Base-by-base conservation (phyloP, 2,329 filamentous ascomycete species). In the Zymoseptoria ardabiliae region DNA sequence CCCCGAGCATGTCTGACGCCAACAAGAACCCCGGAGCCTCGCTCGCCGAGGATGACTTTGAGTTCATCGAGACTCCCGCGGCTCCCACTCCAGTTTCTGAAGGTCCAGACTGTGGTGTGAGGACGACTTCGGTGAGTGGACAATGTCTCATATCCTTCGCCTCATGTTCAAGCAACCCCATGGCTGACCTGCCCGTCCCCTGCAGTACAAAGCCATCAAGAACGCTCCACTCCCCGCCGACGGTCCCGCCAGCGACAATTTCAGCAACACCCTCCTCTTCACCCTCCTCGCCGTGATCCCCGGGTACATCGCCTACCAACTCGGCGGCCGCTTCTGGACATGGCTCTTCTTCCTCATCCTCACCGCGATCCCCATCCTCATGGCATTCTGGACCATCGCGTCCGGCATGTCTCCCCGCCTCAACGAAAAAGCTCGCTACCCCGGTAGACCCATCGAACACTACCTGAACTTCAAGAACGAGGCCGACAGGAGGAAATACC, bases 181-280 rank as follows among this genome's bases (percentile, higher is more conserved):
- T 4, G 11, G 11, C 17, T 48, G 19, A 20, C 20, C 21, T 19
- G 13, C 5, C 25, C 17, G 41, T n/a, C 23, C 54, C 55, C 11
- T 45, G 22, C 49, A 95, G 92, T 93, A 85, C 71, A 88, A 90
- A 30, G 79, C 91, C 62, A 97, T 97, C 78, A 90, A 95, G 74
- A 97, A 97, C 85, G 90, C 87, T 54, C 91, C 94, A 65, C 85
- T 97, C 50, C 94, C 94, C 45, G 93, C 92, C 66, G 94, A 99
- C 75, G 90, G 85, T 55, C 79, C 91, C 55, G 89, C 91, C 66
- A 86, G 83, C 75, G 91, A 96, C 68, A 86, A 80, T 76, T 99
- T 97, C 85, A 92, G 88, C 78, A 96, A 94, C 78, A 78, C 81
- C 68, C 77, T 88, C 69, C 86, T 97, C 67, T 80, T 90, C 74